Conservation (phyloP, 208 protist genomes). For the Trypanosoma congolense region DNA sequence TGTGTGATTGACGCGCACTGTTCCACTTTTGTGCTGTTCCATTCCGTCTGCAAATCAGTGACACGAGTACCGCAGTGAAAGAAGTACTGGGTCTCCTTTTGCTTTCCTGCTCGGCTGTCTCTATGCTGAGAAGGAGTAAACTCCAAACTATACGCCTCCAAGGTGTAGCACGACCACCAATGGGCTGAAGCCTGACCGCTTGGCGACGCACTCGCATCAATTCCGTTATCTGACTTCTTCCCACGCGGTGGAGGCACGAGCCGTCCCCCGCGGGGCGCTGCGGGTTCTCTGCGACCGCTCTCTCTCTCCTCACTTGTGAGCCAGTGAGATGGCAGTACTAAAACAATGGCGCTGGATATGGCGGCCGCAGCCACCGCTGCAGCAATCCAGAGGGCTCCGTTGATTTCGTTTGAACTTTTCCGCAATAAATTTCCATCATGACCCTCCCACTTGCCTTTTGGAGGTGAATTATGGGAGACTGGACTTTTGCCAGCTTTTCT, state of each 20-base stretch:
- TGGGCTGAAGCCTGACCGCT: too few relatives aligned
- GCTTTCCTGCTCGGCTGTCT: not conserved
- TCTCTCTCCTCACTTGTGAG: not conserved
- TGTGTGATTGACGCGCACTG: slow-evolving; percentile 22
- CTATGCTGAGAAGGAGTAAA: slow-evolving; percentile 25
- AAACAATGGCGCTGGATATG: not conserved
- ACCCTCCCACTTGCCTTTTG: too few relatives aligned
- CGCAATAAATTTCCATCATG: too few relatives aligned
- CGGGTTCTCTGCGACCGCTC: not conserved
- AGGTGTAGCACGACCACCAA: slow-evolving; percentile 44
- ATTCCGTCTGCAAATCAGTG: slow-evolving; percentile 38
- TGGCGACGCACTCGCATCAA: not conserved
- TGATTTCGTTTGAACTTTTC: not conserved
- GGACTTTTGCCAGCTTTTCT: too few relatives aligned
- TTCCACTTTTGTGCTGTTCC: slow-evolving; percentile 23
- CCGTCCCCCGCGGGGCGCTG: not conserved
- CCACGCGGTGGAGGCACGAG: not conserved
- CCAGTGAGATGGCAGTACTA: not conserved
- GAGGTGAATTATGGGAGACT: too few relatives aligned
- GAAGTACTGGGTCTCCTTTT: slow-evolving; percentile 11
- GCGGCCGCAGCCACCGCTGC: not conserved
- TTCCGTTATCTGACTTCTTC: not conserved
- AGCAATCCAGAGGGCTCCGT: not conserved
- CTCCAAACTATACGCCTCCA: slow-evolving; percentile 54
- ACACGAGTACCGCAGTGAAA: slow-evolving; percentile 72